These are phyloP conservation scores for Tilletia indica DNA, from an alignment of 1,284 basidiomycete species.

Conservation along the genomic window DNA sequence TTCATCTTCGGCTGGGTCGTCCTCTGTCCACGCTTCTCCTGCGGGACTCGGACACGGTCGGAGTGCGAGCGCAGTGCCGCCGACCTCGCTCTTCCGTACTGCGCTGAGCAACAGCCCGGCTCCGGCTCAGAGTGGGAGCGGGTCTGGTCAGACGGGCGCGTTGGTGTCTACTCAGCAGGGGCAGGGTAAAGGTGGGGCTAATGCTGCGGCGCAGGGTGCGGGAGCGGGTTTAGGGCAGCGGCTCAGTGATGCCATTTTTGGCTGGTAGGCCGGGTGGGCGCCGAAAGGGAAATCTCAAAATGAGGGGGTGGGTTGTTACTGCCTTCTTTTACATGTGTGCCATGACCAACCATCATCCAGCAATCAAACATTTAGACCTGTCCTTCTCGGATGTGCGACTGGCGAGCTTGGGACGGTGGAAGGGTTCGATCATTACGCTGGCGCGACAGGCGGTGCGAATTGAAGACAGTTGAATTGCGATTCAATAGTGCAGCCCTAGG, in stretches of 20 bases:
- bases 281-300: too few species aligned
- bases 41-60: background rate
- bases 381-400: too few species aligned
- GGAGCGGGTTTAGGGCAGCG: conserved; percentile 3
- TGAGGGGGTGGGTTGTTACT: too few species aligned
- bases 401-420: too few species aligned
- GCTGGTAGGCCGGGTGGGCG: background rate
- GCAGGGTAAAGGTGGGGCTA: background rate
- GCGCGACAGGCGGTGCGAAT: too few species aligned
- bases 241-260: conserved; percentile 15
- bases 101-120: conserved; percentile 13
- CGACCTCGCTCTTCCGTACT: conserved; percentile 3
- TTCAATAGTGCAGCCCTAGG: too few species aligned
- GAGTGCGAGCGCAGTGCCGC: conserved; percentile 1
- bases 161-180: background rate
- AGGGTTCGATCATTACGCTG: too few species aligned
- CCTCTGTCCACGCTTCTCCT: background rate
- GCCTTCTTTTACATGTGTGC: too few species aligned
- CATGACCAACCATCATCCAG: too few species aligned
- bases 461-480: too few species aligned
- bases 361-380: too few species aligned
- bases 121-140: background rate
- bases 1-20: background rate
- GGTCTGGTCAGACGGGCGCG: background rate
- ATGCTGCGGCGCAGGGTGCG: background rate